Base-by-base conservation (phyloP, 139 green algal species). In the Deuterostichococcus epilithicus region DNA sequence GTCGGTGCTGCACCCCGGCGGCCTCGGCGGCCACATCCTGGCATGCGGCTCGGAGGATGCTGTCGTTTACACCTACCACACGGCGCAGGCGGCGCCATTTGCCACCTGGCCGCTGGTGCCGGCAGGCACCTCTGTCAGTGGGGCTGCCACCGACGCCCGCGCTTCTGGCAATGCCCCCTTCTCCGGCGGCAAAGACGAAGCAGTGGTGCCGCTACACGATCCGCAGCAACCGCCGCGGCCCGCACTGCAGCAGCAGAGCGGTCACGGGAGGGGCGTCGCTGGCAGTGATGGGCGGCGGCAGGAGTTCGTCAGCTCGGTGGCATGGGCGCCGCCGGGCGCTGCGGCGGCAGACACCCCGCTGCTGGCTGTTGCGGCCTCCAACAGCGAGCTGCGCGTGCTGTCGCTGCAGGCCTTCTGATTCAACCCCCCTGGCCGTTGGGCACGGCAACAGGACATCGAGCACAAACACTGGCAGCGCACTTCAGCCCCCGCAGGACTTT, bases 1-100 rank as follows among this genome's bases (percentile, higher is more conserved):
- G 38, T 70, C 88, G 1, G 89, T 97, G 33, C 45, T 70, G 18
- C 37, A 76, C 0, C 82, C 89, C 5, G 87, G 89, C 15, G 85
- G 83, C 15, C 78, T 98, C 18, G 77, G 52, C 52, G 52, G 52
- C 3, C 52, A 63, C 52, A 3, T 63, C 18, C 52, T 97, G 3
- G 93, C 94, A 3, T 89, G 82, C 44, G 94, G 94, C 38, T 93
- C 83, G 35, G 94, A 98, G 73, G 87, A 77, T 10, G 34, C 73
- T 0, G 39, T 59, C 0, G 77, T 70, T 5, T 78, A 72, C 23
- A 59, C 68, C 10, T 89, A 89, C 81, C 66, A 82, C n/a, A 76
- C 47, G 1, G 26, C 28, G 63, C 85, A 81, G 75, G 8, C 32
- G 2, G 28, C 69, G n/a, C 78, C 78, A 10, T 26, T 87, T 58